Conservation (phyloP, 257 asterid genomes). For the Cynanchum wilfordii region DNA sequence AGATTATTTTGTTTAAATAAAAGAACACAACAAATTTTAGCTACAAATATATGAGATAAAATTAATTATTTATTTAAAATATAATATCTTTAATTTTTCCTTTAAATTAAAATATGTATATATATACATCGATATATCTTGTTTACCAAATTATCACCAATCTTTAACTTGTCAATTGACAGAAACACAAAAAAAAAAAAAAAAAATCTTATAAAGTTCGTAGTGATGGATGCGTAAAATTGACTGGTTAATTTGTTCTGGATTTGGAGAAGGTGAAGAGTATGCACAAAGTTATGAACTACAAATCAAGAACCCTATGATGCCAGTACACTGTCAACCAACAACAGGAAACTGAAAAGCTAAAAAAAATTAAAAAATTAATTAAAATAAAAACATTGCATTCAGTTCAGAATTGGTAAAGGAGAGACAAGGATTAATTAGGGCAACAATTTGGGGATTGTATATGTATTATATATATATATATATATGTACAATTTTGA, state of each 20-base stretch:
- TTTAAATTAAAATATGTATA: no score
- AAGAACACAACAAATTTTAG: no score
- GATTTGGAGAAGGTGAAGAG: conserved; percentile 1
- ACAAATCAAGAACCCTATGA: neutral
- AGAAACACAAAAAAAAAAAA: no score
- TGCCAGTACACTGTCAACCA: neutral
- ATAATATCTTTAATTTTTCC: no score
- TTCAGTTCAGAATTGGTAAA: neutral
- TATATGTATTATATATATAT: neutral
- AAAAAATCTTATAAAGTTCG: neutral
- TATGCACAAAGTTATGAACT: neutral
- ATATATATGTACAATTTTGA: neutral
- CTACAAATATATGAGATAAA: no score
- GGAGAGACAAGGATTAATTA: neutral
- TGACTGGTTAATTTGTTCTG: neutral
- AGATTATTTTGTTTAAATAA: no score
- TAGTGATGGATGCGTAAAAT: neutral
- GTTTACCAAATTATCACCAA: no score
- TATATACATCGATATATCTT: no score
- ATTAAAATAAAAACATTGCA: neutral
- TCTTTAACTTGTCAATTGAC: no score
- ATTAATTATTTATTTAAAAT: no score
- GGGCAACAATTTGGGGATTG: neutral
- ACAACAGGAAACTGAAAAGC: neutral
- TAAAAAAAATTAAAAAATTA: no score